Conservation (phyloP, 805 yeast species). For the Candida boidinii region DNA sequence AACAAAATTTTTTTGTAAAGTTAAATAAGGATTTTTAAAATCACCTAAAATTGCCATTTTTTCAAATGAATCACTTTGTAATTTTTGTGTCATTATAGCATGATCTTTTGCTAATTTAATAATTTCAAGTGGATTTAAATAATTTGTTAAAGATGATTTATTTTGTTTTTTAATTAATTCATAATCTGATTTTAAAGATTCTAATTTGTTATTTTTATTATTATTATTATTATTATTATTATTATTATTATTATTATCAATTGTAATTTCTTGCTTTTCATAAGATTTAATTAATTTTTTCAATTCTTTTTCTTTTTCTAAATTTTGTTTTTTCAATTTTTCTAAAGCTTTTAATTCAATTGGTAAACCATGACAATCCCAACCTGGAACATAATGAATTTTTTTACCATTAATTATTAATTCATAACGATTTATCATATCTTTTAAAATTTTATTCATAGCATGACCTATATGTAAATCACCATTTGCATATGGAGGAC, state of each 20-base stretch:
- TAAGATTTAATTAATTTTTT: conserved; percentile 16
- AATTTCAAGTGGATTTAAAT: conserved; percentile 40
- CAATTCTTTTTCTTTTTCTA: conserved; percentile 19
- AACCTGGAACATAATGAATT: conserved; percentile 79
- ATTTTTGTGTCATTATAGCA: conserved; percentile 58
- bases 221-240: no score
- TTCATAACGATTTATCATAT: conserved; percentile 69
- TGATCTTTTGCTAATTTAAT: conserved; percentile 59
- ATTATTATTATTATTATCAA: not conserved
- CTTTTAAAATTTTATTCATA: conserved; percentile 81
- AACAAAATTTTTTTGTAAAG: conserved; percentile 67
- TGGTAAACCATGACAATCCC: conserved; percentile 99
- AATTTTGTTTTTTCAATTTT: conserved; percentile 26
- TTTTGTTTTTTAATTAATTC: conserved; percentile 4
- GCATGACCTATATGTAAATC: conserved; percentile 90
- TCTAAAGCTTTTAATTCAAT: conserved; percentile 80
- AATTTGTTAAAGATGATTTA: conserved; percentile 5
- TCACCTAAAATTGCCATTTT: conserved; percentile 78
- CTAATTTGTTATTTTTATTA: no score
- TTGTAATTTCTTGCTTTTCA: not conserved
- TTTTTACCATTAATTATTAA: conserved; percentile 46
- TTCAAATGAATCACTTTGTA: conserved; percentile 57
- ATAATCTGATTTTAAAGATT: conserved; percentile 6
- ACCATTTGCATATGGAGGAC: conserved; percentile 98
- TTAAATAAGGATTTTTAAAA: conserved; percentile 64